These are phyloP conservation scores for Triangularia verruculosa DNA, from an alignment of 2,329 filamentous ascomycete genomes.

Conservation along the genomic window DNA sequence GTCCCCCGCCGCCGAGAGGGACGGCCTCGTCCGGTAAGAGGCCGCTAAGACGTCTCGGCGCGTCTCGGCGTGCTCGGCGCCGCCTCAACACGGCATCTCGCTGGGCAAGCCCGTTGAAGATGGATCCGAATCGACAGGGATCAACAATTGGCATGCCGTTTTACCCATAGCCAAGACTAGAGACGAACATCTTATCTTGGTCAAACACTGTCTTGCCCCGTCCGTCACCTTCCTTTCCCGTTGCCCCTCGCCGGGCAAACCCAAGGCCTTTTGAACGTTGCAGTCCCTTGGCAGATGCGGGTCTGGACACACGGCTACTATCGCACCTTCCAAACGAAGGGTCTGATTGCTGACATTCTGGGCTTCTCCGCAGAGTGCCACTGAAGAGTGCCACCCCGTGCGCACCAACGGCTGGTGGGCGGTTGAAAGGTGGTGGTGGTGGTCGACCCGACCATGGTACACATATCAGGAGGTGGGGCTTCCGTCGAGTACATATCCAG, in stretches of 20 bases:
- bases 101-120: neutral
- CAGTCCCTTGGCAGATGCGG: constrained; percentile 1
- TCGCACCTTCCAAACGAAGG: constrained; percentile 1
- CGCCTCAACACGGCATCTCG: constrained; percentile 2
- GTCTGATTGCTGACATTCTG: constrained; percentile 2
- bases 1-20: constrained; percentile 3
- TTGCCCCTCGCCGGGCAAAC: neutral
- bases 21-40: neutral
- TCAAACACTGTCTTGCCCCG: neutral
- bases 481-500: constrained; percentile 2
- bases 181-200: constrained; percentile 11
- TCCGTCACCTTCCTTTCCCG: constrained; percentile 8
- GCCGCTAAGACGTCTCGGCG: neutral
- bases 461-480: constrained; percentile 5
- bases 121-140: neutral
- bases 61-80: constrained; percentile 3
- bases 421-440: neutral
- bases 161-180: constrained; percentile 5
- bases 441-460: neutral
- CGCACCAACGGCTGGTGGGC: neutral
- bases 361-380: neutral
- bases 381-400: neutral
- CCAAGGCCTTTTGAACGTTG: neutral
- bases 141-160: constrained; percentile 7
- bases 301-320: neutral